Evolutionary conservation across 129 eudicot species (phyloP).

Genomic region (Artemisia tridentata): DNA sequence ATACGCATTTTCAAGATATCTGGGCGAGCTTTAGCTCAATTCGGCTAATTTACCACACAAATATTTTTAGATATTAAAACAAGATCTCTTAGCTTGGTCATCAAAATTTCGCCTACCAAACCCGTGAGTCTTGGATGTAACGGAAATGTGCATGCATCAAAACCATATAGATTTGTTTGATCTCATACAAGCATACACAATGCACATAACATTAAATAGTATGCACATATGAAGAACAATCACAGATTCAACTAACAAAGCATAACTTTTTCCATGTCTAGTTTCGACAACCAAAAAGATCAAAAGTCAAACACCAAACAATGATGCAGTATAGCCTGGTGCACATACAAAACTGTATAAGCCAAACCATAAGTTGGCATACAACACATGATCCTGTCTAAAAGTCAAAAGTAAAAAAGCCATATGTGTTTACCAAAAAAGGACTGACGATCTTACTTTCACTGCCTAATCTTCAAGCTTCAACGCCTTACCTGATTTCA

Average conservation of each 20-base stretch:
- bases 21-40: background rate
- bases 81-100: constrained; percentile 5
- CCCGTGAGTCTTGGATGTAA: background rate
- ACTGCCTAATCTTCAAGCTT: constrained; percentile 25
- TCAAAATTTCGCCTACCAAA: constrained; percentile 5
- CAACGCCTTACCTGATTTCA: constrained; percentile 28
- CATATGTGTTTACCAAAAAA: constrained; percentile 16
- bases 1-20: background rate
- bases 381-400: background rate
- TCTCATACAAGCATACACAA: constrained; percentile 1
- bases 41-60: background rate
- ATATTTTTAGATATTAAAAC: constrained; percentile 1
- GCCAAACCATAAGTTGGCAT: constrained; percentile 4
- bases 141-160: background rate
- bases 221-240: background rate
- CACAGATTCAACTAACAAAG: background rate
- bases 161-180: constrained; percentile 13
- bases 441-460: constrained; percentile 2
- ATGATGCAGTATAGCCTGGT: background rate
- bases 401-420: constrained; percentile 9
- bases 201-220: constrained; percentile 3
- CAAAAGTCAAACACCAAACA: constrained; percentile 3
- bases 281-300: constrained; percentile 8
- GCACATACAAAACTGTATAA: background rate
- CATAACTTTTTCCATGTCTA: constrained; percentile 13